phyloP scores from a whole-genome alignment of 768 basidiomycete genomes.

The Amanita fuliginea region DNA sequence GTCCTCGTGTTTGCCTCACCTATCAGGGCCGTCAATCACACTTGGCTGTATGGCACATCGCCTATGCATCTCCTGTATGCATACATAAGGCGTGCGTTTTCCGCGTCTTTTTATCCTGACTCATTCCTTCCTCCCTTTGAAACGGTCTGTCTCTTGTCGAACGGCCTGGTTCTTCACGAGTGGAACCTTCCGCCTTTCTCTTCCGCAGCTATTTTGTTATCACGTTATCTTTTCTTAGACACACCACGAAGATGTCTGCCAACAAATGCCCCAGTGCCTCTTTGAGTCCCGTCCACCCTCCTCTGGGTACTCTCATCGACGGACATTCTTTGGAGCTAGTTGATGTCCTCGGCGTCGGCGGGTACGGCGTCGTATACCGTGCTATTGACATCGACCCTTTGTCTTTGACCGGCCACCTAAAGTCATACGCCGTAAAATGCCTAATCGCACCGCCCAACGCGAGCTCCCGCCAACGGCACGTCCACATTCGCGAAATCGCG shows the following conservation, averaged over 20 bases:
- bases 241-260: constrained; percentile 21
- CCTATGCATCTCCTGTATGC: constrained; percentile 1
- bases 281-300: constrained; percentile 38
- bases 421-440: constrained; percentile 90
- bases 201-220: constrained; percentile 33
- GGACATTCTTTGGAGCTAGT: constrained; percentile 78
- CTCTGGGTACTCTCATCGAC: constrained; percentile 81
- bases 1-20: constrained; percentile 7
- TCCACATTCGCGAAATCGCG: constrained; percentile 88
- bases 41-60: not conserved
- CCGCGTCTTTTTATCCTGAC: constrained; percentile 4
- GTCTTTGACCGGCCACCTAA: constrained; percentile 20
- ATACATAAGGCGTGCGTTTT: constrained; percentile 2
- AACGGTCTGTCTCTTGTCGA: constrained; percentile 5
- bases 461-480: constrained; percentile 54
- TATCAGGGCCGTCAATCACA: constrained; percentile 8
- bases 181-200: constrained; percentile 18
- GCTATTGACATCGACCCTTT: constrained; percentile 58
- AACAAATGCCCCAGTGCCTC: constrained; percentile 22
- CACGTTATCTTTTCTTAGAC: constrained; percentile 26
- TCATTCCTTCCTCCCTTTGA: constrained; percentile 8
- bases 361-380: constrained; percentile 94
- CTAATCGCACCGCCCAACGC: constrained; percentile 47
- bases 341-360: constrained; percentile 86
- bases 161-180: constrained; percentile 6